phyloP scores from a whole-genome alignment of 768 basidiomycete species.

The Dentipellis fragilis region DNA sequence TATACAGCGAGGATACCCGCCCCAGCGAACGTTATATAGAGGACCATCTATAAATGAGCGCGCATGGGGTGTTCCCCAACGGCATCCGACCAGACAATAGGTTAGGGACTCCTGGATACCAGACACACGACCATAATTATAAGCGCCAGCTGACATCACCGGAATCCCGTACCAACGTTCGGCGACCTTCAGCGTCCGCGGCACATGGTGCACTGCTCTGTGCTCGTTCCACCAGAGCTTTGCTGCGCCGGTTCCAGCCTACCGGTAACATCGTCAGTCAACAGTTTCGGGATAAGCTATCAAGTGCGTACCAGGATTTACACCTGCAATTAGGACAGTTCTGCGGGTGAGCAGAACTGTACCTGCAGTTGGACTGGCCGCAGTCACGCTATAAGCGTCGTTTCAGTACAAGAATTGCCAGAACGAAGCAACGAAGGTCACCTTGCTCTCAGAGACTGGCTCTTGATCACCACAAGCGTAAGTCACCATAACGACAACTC shows the following conservation, averaged over 20 bases:
- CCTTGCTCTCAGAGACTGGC: neutral
- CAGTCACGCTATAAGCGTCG: slow-evolving; percentile 4
- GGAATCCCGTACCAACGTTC: neutral
- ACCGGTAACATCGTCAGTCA: neutral
- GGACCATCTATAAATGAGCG: too few species aligned
- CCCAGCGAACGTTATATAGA: too few species aligned
- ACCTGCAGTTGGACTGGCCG: neutral
- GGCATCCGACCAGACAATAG: too few species aligned
- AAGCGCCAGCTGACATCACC: neutral
- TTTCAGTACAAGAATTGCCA: neutral
- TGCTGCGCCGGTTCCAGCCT: slow-evolving; percentile 1
- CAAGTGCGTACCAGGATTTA: neutral
- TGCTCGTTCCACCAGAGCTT: neutral
- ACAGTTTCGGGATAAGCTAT: neutral
- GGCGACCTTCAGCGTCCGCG: neutral
- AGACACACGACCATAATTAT: neutral
- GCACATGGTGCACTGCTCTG: slow-evolving; percentile 4
- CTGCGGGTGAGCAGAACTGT: slow-evolving; percentile 4
- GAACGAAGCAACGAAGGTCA: neutral
- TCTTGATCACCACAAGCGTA: slow-evolving; percentile 9
- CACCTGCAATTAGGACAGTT: neutral
- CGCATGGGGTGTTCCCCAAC: too few species aligned
- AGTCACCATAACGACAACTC: neutral
- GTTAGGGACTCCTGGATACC: too few species aligned
- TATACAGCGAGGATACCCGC: too few species aligned